Evolutionary conservation across 495 filamentous ascomycete genomes (phyloP).

Genomic region (Neurospora cerealis): DNA sequence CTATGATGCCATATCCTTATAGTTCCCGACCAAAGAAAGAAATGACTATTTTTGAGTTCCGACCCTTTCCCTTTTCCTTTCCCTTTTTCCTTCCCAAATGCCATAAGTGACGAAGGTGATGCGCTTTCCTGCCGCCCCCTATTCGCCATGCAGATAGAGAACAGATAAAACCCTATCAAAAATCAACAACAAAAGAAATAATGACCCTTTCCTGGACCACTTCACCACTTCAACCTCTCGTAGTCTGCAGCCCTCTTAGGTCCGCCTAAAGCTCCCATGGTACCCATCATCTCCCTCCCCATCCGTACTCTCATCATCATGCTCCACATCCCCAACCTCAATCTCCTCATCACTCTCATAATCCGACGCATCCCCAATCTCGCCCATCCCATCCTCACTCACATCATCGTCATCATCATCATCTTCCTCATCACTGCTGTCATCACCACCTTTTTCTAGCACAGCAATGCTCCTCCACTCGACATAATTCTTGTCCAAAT

Average conservation of each 20-base stretch:
- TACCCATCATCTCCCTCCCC: neutral
- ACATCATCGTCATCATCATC: constrained; percentile 31
- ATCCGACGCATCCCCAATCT: constrained; percentile 26
- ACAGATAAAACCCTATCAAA: neutral
- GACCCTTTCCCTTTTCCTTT: neutral
- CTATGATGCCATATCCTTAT: neutral
- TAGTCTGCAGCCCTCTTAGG: neutral
- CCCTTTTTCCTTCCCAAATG: neutral
- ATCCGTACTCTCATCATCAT: constrained; percentile 5
- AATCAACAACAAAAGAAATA: neutral
- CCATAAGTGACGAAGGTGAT: neutral
- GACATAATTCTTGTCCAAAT: constrained; percentile 68
- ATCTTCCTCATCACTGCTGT: constrained; percentile 35
- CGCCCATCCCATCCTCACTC: constrained; percentile 30
- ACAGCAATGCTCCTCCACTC: constrained; percentile 74
- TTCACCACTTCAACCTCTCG: neutral
- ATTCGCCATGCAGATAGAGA: neutral
- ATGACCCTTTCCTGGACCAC: neutral
- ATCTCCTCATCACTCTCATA: constrained; percentile 45
- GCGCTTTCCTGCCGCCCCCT: neutral
- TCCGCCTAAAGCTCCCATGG: neutral
- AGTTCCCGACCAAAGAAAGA: neutral
- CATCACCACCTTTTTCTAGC: constrained; percentile 40
- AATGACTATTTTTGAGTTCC: neutral
- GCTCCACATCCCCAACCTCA: constrained; percentile 37